Evolutionary conservation across 345 rosid species (phyloP), one percentile per base, ranked within the genome.

Genomic region (Eucalyptus grandis): DNA sequence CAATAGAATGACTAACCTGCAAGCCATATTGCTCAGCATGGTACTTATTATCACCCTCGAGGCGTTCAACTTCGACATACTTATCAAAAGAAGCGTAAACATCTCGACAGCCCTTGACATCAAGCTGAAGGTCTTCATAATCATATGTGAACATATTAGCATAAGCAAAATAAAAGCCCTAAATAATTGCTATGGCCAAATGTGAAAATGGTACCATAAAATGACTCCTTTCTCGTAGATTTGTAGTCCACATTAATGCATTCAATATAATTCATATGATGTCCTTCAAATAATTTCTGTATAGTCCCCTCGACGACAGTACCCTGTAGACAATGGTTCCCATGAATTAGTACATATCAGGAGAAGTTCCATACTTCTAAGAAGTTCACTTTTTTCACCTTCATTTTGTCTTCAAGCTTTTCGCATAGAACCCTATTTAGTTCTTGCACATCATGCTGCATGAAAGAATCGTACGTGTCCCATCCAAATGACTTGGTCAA

Each of bases 371-470:
- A 40, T 22, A 40, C 47, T 77, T 77, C 24, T 22, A 40, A 77
- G 9, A 40, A 77, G 85, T 77, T 83, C 72, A 67, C 58, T 88
- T 85, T 14, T 37, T 49, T 51, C 47, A 95, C 99, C 99, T 98
- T 97, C 99, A 98, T 98, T 94, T 98, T 98, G 89, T 97, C 97
- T 91, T 98, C 99, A 86, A 98, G 99, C 91, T 98, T 98, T 95
- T 98, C 99, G 87, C 96, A 93, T 27, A 98, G 94, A 90, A 98
- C 99, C 86, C 99, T 95, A 87, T 97, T 98, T 82, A 98, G 97
- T 93, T 98, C 99, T 92, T 98, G 99, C 89, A 98, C 99, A 90
- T 98, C 99, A 93, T 98, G 99, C 88, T 98, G 99, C 99, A 98
- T 95, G 94, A 98, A 98, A 88, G 99, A 98, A 92, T 97, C 99